Base-by-base conservation (phyloP, 352 stramenopile species). In the Thalassiosira ordinaria region DNA sequence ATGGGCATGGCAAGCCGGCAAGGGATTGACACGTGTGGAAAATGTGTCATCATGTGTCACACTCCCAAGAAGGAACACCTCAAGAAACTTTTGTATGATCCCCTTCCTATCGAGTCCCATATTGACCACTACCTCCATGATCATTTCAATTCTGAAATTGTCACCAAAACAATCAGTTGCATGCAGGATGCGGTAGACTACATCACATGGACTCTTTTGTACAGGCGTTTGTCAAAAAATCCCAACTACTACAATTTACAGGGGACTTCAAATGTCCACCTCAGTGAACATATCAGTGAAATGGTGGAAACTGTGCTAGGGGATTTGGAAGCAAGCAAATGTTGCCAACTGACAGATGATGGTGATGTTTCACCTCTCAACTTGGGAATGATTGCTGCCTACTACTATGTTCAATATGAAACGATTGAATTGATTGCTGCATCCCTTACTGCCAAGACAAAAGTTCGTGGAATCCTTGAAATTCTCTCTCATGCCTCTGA, bases 101-200 rank as follows among this genome's bases (percentile, higher is more conserved):
- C 97, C 8, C 84, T 99, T n/a, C 97, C 98, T 1, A 96, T 99
- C 37, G 98, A 99, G 90, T 98, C 95, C 56, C 97, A 99, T 82
- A 87, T 99, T 5, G 97, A 99, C 84, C 96, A 98, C 73, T 98
- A 97, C 72, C 79, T 99, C 67, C 97, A 97, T 74, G 97, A 99
- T 84, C 96, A 99, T 83, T 93, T 99, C 29, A 99, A 99, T 75
- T 98, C 97, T 13, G 98, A 99, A 79, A 97, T 99, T 81, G 97
- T 99, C 24, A 98, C 96, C 0, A 97, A 98, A 84, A 99, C 95
- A 7, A 98, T 99, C 60, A 96, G 98, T 76, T 98, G 92, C 81
- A 99, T 99, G 91, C 97, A 99, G 78, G 97, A 99, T 61, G 97
- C 97, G 0, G 96, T 99, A 37, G 97, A 99, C 77, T 99, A 99